Evolutionary conservation across 768 basidiomycete species (phyloP).

Genomic region (Lentinula raphanica): DNA sequence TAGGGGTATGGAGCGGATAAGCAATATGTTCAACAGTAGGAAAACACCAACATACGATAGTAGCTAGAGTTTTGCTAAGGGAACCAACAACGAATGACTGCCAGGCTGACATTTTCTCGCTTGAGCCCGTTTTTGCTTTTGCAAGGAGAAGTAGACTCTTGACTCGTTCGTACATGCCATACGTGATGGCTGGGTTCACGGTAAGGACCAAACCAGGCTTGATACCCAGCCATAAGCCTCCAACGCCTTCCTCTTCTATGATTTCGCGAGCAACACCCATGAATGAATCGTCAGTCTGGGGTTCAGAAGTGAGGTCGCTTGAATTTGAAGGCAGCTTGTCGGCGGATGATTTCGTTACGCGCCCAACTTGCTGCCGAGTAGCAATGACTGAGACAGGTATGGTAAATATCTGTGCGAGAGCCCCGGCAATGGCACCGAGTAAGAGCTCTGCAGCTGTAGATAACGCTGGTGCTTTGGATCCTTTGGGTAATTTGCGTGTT

Average conservation of each 20-base stretch:
- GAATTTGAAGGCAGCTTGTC: background rate
- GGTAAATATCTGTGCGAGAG: slow-evolving; percentile 94
- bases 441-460: slow-evolving; percentile 78
- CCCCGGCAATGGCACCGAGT: slow-evolving; percentile 89
- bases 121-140: slow-evolving; percentile 35
- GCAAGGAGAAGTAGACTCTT: slow-evolving; percentile 69
- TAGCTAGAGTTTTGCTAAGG: slow-evolving; percentile 90
- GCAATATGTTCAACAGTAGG: background rate
- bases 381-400: slow-evolving; percentile 98
- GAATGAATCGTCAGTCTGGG: slow-evolving; percentile 61
- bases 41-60: slow-evolving; percentile 57
- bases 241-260: slow-evolving; percentile 79
- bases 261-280: slow-evolving; percentile 79
- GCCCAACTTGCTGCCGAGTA: slow-evolving; percentile 90
- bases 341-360: slow-evolving; percentile 16
- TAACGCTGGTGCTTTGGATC: slow-evolving; percentile 55
- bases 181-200: slow-evolving; percentile 96
- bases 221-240: slow-evolving; percentile 89
- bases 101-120: slow-evolving; percentile 67
- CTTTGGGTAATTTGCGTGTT: slow-evolving; percentile 49
- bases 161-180: slow-evolving; percentile 89
- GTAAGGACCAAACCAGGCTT: slow-evolving; percentile 93
- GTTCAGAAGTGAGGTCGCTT: slow-evolving; percentile 4
- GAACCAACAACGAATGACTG: slow-evolving; percentile 86
- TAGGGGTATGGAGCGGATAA: slow-evolving; percentile 27